Evolutionary conservation across 192 early-diverging fungal species (phyloP).

Genomic region (Coemansia sp.): DNA sequence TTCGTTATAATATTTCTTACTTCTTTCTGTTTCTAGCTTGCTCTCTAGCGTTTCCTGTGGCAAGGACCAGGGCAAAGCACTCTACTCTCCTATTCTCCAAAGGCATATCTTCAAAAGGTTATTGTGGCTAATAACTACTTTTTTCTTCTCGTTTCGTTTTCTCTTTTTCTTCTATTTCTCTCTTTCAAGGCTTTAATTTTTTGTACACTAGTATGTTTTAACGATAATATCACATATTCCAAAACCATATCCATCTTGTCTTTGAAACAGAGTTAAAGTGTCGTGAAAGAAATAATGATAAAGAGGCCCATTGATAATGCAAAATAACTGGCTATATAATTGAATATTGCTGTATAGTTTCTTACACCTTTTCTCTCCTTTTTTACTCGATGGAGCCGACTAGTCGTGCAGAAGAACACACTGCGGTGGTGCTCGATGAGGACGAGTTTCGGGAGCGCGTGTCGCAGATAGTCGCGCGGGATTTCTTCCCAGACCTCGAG

Average conservation of each 20-base stretch:
- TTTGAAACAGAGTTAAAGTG: too few relatives aligned
- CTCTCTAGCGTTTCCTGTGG: neutral
- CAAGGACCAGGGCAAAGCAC: neutral
- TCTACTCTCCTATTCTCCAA: neutral
- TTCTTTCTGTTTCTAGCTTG: neutral
- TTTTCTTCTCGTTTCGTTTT: slow-evolving; percentile 5
- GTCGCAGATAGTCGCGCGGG: slow-evolving; percentile 26
- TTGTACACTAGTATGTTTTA: slow-evolving; percentile 7
- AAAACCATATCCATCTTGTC: too few relatives aligned
- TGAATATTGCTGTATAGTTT: too few relatives aligned
- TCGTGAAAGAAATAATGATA: too few relatives aligned
- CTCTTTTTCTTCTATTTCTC: neutral
- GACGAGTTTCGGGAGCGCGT: slow-evolving; percentile 19
- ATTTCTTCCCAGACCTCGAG: slow-evolving; percentile 35
- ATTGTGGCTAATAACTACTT: slow-evolving; percentile 14
- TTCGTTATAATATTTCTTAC: neutral
- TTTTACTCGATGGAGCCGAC: slow-evolving; percentile 3
- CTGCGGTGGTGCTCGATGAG: slow-evolving; percentile 22
- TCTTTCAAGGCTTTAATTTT: slow-evolving; percentile 3
- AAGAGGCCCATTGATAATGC: too few relatives aligned
- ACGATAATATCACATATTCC: too few relatives aligned
- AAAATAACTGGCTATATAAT: too few relatives aligned
- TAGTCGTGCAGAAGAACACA: too few relatives aligned
- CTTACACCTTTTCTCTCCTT: slow-evolving; percentile 2
- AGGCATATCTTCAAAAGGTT: too few relatives aligned